Conservation (phyloP, 1,284 basidiomycete species). For the Boletus smithii region DNA sequence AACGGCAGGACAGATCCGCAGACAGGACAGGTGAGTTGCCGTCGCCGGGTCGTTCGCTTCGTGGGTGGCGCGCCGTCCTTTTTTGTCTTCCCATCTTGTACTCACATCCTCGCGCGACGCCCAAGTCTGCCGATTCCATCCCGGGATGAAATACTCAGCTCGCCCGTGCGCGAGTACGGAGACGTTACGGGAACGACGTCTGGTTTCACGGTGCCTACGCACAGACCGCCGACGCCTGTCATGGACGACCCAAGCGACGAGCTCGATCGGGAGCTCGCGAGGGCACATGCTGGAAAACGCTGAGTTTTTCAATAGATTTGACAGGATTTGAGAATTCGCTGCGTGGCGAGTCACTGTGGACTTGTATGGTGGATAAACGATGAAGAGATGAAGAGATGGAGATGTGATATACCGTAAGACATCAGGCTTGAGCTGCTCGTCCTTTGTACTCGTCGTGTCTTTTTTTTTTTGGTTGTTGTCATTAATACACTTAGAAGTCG, state of each 20-base stretch:
- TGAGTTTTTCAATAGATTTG: conserved; percentile 10
- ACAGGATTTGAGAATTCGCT: background rate
- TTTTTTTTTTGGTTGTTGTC: background rate
- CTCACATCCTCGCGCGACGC: conserved; percentile 6
- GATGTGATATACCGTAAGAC: conserved; percentile 11
- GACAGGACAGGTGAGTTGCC: conserved; percentile 62
- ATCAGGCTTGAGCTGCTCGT: too few relatives aligned
- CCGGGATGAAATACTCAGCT: conserved; percentile 75
- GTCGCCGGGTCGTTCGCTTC: background rate
- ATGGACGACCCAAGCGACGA: conserved; percentile 85
- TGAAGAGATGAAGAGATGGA: background rate
- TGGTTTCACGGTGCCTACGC: conserved; percentile 49
- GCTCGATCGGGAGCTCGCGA: conserved; percentile 80
- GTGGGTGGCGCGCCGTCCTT: background rate
- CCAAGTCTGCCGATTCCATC: conserved; percentile 69
- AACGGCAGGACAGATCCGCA: conserved; percentile 61
- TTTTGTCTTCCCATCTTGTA: background rate
- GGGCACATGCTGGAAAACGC: conserved; percentile 48
- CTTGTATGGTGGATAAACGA: background rate
- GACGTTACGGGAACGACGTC: conserved; percentile 68
- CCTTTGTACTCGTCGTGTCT: background rate
- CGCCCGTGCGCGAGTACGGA: conserved; percentile 67
- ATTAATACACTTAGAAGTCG: too few relatives aligned
- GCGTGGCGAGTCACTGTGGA: background rate
- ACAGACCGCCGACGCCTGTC: conserved; percentile 55